Evolutionary conservation across 495 filamentous ascomycete genomes (phyloP), one percentile per base, ranked within the genome.

Genomic region (Hapsidospora chrysogenum): DNA sequence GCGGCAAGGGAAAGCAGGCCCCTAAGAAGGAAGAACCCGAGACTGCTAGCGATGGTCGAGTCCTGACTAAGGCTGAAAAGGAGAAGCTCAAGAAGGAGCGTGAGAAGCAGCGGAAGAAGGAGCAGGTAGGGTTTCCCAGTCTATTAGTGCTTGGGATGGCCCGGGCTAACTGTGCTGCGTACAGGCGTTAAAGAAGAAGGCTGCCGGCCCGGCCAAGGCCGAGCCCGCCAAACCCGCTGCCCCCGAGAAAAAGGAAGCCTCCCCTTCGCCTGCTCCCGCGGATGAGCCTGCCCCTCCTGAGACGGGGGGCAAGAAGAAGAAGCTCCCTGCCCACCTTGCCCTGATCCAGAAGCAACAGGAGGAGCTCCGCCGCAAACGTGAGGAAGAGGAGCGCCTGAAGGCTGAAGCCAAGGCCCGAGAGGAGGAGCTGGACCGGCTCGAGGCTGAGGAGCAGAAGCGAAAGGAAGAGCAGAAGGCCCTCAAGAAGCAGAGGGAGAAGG

Each of bases 61-160:
- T 93, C 41, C 74, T 93, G 60, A 85, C 77, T 11, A 94, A 94
- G 68, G 86, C 86, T 45, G 83, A 95, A 62, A 95, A 95, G 64
- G 85, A 95, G 58, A 85, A 78, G 62, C 66, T 86, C 51, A 92
- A 84, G 68, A 93, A 87, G 58, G 86, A 95, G 61, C 70, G 79
- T 40, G 86, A 95, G 64, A 94, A 93, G 74, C 78, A 83, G 61
- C 68, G 81, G 40, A 94, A 87, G 64, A 92, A 78, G 76, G 83
- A 87, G 57, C 76, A 87, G 66, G 78, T 80, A 53, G 39, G 67
- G n/a, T n/a, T n/a, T n/a, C n/a, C n/a, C n/a, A n/a, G n/a, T n/a
- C n/a, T n/a, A n/a, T n/a, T n/a, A n/a, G n/a, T n/a, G n/a, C n/a
- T n/a, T n/a, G n/a, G n/a, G n/a, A n/a, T n/a, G n/a, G n/a, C n/a